Percentiles rank a stretch among this genome's conserved stretches.
Conservation (phyloP, 1,139 yeast species). For the Yamadazyma oceani region DNA sequence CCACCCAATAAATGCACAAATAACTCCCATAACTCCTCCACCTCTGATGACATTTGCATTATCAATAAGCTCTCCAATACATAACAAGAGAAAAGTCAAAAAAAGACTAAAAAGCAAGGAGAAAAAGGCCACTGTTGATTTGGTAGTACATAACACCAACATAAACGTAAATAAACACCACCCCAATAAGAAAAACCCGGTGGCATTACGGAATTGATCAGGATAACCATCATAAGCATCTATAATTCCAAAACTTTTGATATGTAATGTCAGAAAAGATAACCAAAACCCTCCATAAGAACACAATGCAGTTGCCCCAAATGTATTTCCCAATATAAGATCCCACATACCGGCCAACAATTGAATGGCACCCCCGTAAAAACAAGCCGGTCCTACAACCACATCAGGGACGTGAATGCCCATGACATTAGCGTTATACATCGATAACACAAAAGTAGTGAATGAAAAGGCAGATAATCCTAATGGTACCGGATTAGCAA, state of each 20-base stretch:
- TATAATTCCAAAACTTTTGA: conserved; percentile 55
- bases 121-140: conserved; percentile 63
- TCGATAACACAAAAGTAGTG: conserved; percentile 48
- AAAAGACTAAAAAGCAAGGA: conserved; percentile 53
- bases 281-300: conserved; percentile 81
- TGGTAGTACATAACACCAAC: conserved; percentile 58
- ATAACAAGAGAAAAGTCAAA: conserved; percentile 55
- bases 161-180: conserved; percentile 66
- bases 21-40: conserved; percentile 70
- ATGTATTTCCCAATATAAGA: conserved; percentile 62
- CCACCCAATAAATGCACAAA: conserved; percentile 63
- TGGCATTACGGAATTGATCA: conserved; percentile 47
- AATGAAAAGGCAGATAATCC: conserved; percentile 57
- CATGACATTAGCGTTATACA: conserved; percentile 41
- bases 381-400: conserved; percentile 43
- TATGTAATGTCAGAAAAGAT: conserved; percentile 57
- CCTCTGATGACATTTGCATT: conserved; percentile 51
- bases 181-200: conserved; percentile 62
- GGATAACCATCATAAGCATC: conserved; percentile 48
- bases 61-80: conserved; percentile 56
- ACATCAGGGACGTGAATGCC: conserved; percentile 37
- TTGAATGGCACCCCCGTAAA: conserved; percentile 64
- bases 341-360: conserved; percentile 69
- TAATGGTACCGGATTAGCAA: conserved; percentile 62
- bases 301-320: conserved; percentile 63